These are phyloP conservation scores for Pythium guiyangense DNA, from an alignment of 352 stramenopile genomes.

Conservation along the genomic window DNA sequence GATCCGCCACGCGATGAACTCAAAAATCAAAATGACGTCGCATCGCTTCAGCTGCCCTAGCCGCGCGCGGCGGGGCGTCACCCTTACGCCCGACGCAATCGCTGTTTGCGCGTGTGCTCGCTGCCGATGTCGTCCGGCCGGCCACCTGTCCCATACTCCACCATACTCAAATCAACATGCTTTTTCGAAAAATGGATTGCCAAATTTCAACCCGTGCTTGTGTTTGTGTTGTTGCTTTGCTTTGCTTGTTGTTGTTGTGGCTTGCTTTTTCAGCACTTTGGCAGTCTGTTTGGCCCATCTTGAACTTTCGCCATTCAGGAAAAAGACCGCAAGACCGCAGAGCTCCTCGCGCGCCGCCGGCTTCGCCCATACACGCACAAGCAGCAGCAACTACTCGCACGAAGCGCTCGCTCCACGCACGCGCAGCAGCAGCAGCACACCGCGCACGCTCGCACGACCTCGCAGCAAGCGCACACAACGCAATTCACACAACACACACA, in stretches of 20 bases:
- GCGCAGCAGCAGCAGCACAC: not conserved
- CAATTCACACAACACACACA: not conserved
- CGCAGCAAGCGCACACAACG: not conserved
- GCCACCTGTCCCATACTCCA: not conserved
- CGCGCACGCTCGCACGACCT: not conserved
- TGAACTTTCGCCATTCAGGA: not conserved
- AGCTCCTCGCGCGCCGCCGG: not conserved
- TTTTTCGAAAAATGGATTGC: not conserved
- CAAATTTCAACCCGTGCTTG: not conserved
- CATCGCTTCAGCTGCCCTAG: too few species aligned
- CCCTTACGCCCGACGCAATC: not conserved
- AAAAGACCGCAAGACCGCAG: conserved; percentile 5
- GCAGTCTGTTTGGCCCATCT: not conserved
- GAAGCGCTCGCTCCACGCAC: not conserved
- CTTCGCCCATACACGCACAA: conserved; percentile 4
- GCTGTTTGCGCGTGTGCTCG: not conserved
- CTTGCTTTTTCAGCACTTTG: too few species aligned
- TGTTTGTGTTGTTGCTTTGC: too few species aligned
- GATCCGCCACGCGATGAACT: too few species aligned
- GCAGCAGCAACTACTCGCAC: not conserved
- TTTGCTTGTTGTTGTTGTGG: not conserved
- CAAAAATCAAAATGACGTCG: too few species aligned
- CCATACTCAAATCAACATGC: not conserved
- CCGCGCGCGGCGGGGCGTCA: not conserved
- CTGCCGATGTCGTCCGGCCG: not conserved